These are phyloP conservation scores for Scheffersomyces lignicola DNA, from an alignment of 1,139 yeast genomes.

Conservation along the genomic window DNA sequence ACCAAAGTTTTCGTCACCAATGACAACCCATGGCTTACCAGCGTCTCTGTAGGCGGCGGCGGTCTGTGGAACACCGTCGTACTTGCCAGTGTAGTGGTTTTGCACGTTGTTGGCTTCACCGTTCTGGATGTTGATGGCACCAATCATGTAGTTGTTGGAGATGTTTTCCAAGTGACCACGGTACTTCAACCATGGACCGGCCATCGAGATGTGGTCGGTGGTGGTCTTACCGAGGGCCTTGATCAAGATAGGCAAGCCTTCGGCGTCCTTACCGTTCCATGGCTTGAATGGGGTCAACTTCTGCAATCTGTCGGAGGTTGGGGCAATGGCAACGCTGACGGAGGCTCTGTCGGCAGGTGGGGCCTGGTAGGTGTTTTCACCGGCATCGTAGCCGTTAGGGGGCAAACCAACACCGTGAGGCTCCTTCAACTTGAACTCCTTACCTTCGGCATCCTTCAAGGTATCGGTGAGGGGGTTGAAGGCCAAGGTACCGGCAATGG, in stretches of 20 bases:
- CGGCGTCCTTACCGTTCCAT: constrained; percentile 97
- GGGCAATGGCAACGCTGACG: constrained; percentile 76
- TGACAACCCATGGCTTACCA: constrained; percentile 93
- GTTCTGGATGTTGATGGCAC: constrained; percentile 97
- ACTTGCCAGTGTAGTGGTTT: constrained; percentile 90
- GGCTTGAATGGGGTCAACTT: constrained; percentile 51
- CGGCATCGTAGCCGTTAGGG: constrained; percentile 86
- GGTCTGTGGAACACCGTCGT: constrained; percentile 94
- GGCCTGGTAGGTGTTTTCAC: constrained; percentile 96
- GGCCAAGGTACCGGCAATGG: constrained; percentile 96
- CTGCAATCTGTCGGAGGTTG: constrained; percentile 69
- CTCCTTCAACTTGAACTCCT: constrained; percentile 88
- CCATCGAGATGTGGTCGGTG: constrained; percentile 99
- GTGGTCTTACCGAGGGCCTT: constrained; percentile 98
- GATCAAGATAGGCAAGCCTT: constrained; percentile 87
- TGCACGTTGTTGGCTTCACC: constrained; percentile 90
- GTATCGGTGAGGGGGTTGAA: constrained; percentile 97
- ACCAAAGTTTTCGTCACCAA: constrained; percentile 99
- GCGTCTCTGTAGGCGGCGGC: constrained; percentile 93
- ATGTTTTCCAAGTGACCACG: constrained; percentile 99
- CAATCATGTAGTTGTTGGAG: constrained; percentile 98
- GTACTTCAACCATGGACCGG: constrained; percentile 99
- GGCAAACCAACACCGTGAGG: constrained; percentile 96
- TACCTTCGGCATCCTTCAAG: constrained; percentile 91
- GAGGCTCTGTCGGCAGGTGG: constrained; percentile 87